Evolutionary conservation across 2,329 filamentous ascomycete species (phyloP), one percentile per base, ranked within the genome.

Genomic region (Alternaria sp.): DNA sequence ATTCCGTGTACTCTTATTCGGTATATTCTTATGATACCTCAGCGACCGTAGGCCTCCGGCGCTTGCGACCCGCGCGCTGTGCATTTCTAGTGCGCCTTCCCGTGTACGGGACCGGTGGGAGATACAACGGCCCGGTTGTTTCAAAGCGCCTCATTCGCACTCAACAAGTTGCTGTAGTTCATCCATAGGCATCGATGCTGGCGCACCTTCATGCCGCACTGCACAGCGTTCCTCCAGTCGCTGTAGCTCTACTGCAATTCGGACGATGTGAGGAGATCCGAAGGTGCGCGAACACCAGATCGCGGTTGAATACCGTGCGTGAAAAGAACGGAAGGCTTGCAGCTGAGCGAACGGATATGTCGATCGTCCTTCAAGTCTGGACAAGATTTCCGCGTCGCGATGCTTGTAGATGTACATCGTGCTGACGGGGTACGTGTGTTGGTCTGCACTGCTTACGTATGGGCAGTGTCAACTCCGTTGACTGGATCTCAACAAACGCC

Each of bases 181-280:
- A 21, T 26, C 45, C 26, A n/a, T n/a, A 21, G 17, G 8, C 32
- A 4, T 47, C 21, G 26, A 19, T 13, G 6, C n/a, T 12, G 10
- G 45, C 55, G 28, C 28, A 3, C 46, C 17, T 51, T 7, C 10
- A 23, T 32, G 25, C n/a, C 13, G 21, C 13, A 30, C 12, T 17
- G 21, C 13, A 23, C 8, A 40, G 7, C 45, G 26, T n/a, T 7
- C 13, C 9, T 13, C 17, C 13, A 25, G 19, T 49, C 19, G 10
- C 15, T 23, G 13, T 19, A 13, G 40, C 26, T 30, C 21, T 30
- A 19, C 23, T 17, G 43, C 17, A 9, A 25, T 50, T 45, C 54
- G 62, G 59, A 43, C n/a, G 13, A 49, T 36, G 40, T 56, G 59
- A 52, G 63, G 63, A 65, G 63, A 65, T 54, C 63, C 59, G 63